Evolutionary conservation across 2,329 filamentous ascomycete genomes (phyloP).

Genomic region (Amylocarpus encephaloides): DNA sequence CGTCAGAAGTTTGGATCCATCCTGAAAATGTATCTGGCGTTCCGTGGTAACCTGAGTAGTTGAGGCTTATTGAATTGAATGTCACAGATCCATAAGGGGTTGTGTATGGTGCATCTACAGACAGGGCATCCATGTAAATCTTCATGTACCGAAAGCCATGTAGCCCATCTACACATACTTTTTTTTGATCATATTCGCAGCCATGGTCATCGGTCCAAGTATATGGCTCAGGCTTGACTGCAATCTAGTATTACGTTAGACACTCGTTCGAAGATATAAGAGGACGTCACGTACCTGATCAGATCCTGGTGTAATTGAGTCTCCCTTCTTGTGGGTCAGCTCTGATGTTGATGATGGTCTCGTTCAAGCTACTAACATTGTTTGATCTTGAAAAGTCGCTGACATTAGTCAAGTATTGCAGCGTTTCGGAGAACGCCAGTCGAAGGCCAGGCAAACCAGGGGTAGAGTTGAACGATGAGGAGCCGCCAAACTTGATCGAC

Average conservation of each 20-base stretch:
- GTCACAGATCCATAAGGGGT: conserved; percentile 37
- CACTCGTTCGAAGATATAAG: neutral
- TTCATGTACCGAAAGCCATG: conserved; percentile 49
- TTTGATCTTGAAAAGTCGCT: conserved; percentile 46
- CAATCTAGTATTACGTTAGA: conserved; percentile 33
- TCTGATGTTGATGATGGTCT: neutral
- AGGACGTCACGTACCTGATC: conserved; percentile 36
- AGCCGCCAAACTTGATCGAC: conserved; percentile 37
- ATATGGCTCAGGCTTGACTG: conserved; percentile 37
- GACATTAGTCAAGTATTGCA: conserved; percentile 38
- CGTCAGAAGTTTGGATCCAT: conserved; percentile 47
- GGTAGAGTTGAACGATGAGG: conserved; percentile 21
- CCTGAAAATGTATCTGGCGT: conserved; percentile 44
- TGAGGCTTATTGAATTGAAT: conserved; percentile 38
- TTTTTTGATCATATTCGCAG: conserved; percentile 34
- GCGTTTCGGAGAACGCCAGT: conserved; percentile 44
- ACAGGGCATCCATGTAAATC: conserved; percentile 40
- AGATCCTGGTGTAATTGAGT: conserved; percentile 40
- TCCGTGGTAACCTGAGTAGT: conserved; percentile 41
- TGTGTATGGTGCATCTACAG: conserved; percentile 40
- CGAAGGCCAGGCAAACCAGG: conserved; percentile 38
- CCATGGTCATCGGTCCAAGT: conserved; percentile 41
- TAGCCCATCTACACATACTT: conserved; percentile 46
- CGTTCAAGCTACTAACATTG: conserved; percentile 31
- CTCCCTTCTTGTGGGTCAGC: conserved; percentile 22